These are phyloP conservation scores for Articulospora tetracladia DNA, from an alignment of 495 filamentous ascomycete species.

Conservation along the genomic window DNA sequence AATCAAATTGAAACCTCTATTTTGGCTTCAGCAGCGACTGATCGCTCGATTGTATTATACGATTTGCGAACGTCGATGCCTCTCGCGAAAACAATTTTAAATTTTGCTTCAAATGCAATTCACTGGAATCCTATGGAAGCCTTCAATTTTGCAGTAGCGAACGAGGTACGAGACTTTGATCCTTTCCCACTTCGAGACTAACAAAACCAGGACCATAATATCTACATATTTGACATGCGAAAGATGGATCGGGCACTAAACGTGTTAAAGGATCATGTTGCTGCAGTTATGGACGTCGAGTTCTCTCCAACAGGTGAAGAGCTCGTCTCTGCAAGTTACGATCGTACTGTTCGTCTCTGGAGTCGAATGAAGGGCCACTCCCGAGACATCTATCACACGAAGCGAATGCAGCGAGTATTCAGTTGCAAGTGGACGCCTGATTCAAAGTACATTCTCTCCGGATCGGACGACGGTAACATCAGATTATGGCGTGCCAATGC, in stretches of 20 bases:
- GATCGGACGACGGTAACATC: conserved; percentile 88
- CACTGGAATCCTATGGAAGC: conserved; percentile 96
- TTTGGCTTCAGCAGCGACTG: conserved; percentile 75
- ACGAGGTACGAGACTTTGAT: no score
- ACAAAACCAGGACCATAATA: conserved; percentile 54
- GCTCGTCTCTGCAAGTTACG: conserved; percentile 87
- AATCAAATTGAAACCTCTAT: conserved; percentile 94
- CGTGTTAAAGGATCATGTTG: conserved; percentile 92
- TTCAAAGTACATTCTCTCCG: conserved; percentile 79
- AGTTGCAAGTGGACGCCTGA: conserved; percentile 80
- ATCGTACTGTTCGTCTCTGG: conserved; percentile 77
- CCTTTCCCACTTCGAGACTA: no score
- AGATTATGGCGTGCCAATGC: conserved; percentile 89
- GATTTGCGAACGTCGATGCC: conserved; percentile 87
- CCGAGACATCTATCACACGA: conserved; percentile 93
- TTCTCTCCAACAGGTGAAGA: conserved; percentile 94
- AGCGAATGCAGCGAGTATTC: conserved; percentile 97
- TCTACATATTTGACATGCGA: conserved; percentile 79
- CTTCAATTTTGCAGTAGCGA: conserved; percentile 83
- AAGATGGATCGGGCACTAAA: conserved; percentile 81
- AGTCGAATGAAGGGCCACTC: conserved; percentile 75
- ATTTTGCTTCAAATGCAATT: conserved; percentile 78
- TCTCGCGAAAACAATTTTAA: conserved; percentile 72
- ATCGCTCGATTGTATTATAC: conserved; percentile 81
- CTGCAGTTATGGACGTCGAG: conserved; percentile 94